Evolutionary conservation across 495 filamentous ascomycete genomes (phyloP).

Genomic region (Lepidopterella palustris): DNA sequence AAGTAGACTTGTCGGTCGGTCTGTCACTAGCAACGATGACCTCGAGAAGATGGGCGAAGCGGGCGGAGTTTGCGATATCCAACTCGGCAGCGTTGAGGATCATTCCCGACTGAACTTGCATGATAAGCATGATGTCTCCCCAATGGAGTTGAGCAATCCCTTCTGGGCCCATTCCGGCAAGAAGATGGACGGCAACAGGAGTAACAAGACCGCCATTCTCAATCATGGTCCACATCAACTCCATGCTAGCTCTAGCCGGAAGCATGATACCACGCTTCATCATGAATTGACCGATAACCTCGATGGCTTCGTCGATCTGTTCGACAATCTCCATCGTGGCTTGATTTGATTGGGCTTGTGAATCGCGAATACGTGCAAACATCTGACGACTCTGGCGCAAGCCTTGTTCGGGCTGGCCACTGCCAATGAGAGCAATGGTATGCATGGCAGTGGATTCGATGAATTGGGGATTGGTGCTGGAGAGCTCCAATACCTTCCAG

Average conservation of each 20-base stretch:
- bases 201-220: conserved; percentile 59
- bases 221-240: conserved; percentile 66
- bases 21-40: conserved; percentile 45
- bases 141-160: conserved; percentile 49
- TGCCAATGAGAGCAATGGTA: conserved; percentile 71
- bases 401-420: conserved; percentile 69
- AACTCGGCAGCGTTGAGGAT: conserved; percentile 42
- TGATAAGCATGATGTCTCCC: conserved; percentile 53
- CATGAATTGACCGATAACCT: conserved; percentile 61
- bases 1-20: conserved; percentile 47
- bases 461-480: conserved; percentile 42
- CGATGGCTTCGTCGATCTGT: conserved; percentile 79
- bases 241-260: conserved; percentile 50
- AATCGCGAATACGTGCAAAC: conserved; percentile 69
- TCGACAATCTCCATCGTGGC: conserved; percentile 53
- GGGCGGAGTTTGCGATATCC: conserved; percentile 50
- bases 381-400: conserved; percentile 70
- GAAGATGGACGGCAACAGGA: conserved; percentile 55
- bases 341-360: conserved; percentile 36
- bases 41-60: conserved; percentile 58
- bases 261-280: conserved; percentile 44
- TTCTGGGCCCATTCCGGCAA: conserved; percentile 54
- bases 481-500: conserved; percentile 59
- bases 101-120: conserved; percentile 60
- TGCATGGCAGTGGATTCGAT: conserved; percentile 86